Evolutionary conservation across 2,329 filamentous ascomycete species (phyloP).

Genomic region (Coleophoma cylindrospora): DNA sequence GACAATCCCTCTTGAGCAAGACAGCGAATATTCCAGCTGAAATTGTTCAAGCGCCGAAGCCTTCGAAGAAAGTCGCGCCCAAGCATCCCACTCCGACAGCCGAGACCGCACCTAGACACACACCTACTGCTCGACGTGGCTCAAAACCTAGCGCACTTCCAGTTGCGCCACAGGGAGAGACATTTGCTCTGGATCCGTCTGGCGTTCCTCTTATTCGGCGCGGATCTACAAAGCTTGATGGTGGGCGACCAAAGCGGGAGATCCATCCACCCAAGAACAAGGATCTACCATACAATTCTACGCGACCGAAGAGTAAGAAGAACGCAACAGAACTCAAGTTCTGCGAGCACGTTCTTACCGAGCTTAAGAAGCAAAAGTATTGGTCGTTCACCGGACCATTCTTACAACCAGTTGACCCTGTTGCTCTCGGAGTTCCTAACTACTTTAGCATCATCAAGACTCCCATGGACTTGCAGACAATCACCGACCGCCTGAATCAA

Average conservation of each 20-base stretch:
- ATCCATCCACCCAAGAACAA: conserved; percentile 89
- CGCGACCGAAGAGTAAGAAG: conserved; percentile 87
- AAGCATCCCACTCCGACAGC: conserved; percentile 33
- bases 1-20: conserved; percentile 54
- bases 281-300: conserved; percentile 80
- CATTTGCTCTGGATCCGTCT: conserved; percentile 68
- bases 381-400: conserved; percentile 67
- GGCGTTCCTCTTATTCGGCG: conserved; percentile 80
- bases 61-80: conserved; percentile 51
- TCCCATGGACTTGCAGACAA: conserved; percentile 91
- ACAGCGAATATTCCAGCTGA: conserved; percentile 39
- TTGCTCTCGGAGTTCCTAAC: conserved; percentile 86
- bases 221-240: conserved; percentile 73
- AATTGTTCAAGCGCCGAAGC: conserved; percentile 48
- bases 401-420: conserved; percentile 80
- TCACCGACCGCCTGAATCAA: conserved; percentile 67
- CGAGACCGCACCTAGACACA: conserved; percentile 29
- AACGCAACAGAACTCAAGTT: conserved; percentile 85
- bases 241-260: conserved; percentile 80
- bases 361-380: conserved; percentile 73
- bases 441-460: conserved; percentile 95
- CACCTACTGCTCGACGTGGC: conserved; percentile 29
- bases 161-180: conserved; percentile 38
- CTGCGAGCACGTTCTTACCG: conserved; percentile 74
- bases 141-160: conserved; percentile 28